Base-by-base conservation (phyloP, 495 filamentous ascomycete genomes). In the Cladorrhinum samala region DNA sequence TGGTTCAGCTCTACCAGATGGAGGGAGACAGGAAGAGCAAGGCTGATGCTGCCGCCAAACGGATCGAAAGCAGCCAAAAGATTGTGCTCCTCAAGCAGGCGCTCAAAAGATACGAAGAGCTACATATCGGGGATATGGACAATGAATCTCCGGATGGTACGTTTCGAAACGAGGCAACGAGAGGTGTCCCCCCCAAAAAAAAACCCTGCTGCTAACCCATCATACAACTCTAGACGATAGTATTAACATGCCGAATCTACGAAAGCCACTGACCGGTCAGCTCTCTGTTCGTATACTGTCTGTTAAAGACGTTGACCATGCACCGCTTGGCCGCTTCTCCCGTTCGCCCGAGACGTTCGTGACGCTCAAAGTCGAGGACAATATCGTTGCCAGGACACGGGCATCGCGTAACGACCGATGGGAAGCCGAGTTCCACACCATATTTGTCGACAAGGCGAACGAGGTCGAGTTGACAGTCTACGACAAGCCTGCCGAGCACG, bases 401-500 rank as follows among this genome's bases (percentile, higher is more conserved):
- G 77, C 86, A 0, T 89, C 92, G 21, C 77, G 93, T 42, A 91
- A 77, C 55, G 93, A 97, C 67, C 82, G 80, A 64, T 99, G 92
- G 92, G 78, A 89, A 52, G 87, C 90, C 61, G 93, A 99, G 68
- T 77, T 82, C 19, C 93, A 96, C 65, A 88, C 82, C 43, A 83
- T 97, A 52, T 86, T 91, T 55, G 91, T 97, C 40, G 94, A 99
- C 61, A 96, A 96, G 73, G 93, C 94, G 46, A 96, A 99, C 67
- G 93, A 99, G 70, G 87, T 99, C 49, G 93, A 99, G 66, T 79
- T 99, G 41, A 96, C 89, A 0, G 92, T 97, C 25, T 99, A 97
- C 68, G 93, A 99, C 64, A 96, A 95, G 71, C 79, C 83, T 20
- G 84, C 86, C 57, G 90, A 95, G 53, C 86, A 94, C 59, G 86